Percentiles rank a stretch among this genome's conserved stretches.
Evolutionary conservation across 345 rosid species (phyloP).

Genomic region (Eucalyptus tenuipes): DNA sequence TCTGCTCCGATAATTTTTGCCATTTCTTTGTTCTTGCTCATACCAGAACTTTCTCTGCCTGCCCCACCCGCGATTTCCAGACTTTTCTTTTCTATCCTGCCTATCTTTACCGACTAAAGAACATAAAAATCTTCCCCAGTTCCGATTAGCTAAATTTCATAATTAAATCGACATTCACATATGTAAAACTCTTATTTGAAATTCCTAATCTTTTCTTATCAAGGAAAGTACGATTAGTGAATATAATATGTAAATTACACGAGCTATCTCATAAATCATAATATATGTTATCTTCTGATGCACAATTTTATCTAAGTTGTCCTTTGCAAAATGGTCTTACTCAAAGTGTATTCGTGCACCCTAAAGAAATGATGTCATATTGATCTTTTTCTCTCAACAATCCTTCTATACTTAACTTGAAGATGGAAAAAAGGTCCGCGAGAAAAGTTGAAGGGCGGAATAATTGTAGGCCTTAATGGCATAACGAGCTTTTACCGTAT

Average conservation of each 20-base stretch:
- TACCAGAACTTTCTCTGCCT: not conserved
- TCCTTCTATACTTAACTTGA: not conserved
- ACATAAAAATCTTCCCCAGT: not conserved
- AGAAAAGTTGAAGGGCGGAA: not conserved
- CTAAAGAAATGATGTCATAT: not conserved
- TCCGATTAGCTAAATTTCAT: not conserved
- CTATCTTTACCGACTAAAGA: not conserved
- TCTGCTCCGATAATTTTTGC: not conserved
- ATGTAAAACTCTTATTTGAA: not conserved
- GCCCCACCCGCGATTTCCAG: not conserved
- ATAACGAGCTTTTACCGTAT: accelerated
- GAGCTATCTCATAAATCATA: not conserved
- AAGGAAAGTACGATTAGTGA: not conserved
- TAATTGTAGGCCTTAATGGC: not conserved
- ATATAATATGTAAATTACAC: not conserved
- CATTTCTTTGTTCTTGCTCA: not conserved
- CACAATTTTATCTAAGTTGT: not conserved
- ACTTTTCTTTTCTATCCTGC: not conserved
- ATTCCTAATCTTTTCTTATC: not conserved
- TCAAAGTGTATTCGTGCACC: not conserved
- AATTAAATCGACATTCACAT: not conserved
- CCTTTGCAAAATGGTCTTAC: not conserved
- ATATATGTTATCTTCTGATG: accelerated
- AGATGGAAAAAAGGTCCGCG: not conserved
- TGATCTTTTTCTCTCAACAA: accelerated